Percentiles rank a stretch among this genome's conserved stretches.
These are phyloP conservation scores for Pichia sp. DNA, from an alignment of 1,139 yeast species.

Conservation along the genomic window DNA sequence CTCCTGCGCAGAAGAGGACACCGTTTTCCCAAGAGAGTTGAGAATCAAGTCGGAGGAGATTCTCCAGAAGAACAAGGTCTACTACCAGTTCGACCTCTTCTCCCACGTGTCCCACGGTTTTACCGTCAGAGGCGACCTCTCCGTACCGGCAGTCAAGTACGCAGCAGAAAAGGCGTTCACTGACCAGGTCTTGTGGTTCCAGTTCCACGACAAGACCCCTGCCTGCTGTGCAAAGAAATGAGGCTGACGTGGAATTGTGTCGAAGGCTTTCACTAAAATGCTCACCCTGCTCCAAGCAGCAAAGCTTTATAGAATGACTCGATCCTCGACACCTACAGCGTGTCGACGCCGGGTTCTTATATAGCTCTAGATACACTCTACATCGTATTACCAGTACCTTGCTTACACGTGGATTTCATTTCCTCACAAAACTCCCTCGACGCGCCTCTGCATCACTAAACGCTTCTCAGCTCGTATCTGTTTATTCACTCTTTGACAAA, in stretches of 20 bases:
- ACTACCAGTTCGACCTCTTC: slow-evolving; percentile 57
- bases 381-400: too few species aligned
- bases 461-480: too few species aligned
- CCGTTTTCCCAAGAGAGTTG: slow-evolving; percentile 55
- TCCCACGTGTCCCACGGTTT: slow-evolving; percentile 69
- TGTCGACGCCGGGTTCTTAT: too few species aligned
- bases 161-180: slow-evolving; percentile 65
- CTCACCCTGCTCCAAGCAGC: too few species aligned
- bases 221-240: not conserved
- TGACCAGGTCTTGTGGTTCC: slow-evolving; percentile 58
- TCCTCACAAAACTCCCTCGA: too few species aligned
- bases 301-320: too few species aligned
- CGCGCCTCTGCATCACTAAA: too few species aligned
- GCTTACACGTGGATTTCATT: too few species aligned
- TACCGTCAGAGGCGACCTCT: slow-evolving; percentile 69
- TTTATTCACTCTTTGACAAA: too few species aligned
- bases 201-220: slow-evolving; percentile 20
- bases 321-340: too few species aligned
- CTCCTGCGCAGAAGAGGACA: slow-evolving; percentile 69
- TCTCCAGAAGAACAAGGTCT: slow-evolving; percentile 42
- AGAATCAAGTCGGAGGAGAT: slow-evolving; percentile 58
- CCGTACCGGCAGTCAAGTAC: slow-evolving; percentile 49
- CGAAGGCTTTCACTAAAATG: too few species aligned
- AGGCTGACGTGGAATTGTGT: not conserved
- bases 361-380: too few species aligned